Conservation (phyloP, 1,284 basidiomycete species). For the Apiotrichum gracile region DNA sequence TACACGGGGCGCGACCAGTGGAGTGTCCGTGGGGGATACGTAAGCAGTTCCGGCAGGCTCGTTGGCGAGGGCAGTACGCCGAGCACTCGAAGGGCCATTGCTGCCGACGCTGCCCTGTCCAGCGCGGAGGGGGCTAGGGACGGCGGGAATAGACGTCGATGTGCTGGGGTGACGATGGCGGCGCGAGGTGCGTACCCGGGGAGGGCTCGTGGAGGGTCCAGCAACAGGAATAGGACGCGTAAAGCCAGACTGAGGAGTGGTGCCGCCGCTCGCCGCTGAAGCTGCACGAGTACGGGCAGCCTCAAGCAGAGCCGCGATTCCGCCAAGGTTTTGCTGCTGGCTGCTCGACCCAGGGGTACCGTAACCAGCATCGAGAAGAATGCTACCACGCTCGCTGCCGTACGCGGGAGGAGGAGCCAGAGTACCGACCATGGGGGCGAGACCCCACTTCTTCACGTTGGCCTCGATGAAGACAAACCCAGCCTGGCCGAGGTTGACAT, state of each 20-base stretch:
- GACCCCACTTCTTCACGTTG: conserved; percentile 97
- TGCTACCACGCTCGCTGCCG: conserved; percentile 87
- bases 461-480: conserved; percentile 98
- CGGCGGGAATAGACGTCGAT: conserved; percentile 24
- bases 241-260: background rate
- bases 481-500: conserved; percentile 90
- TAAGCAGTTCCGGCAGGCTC: conserved; percentile 19
- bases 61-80: background rate
- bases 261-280: background rate
- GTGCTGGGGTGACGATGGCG: conserved; percentile 26
- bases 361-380: conserved; percentile 77
- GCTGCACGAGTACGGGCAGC: conserved; percentile 33
- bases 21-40: conserved; percentile 44
- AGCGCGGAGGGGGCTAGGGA: conserved; percentile 35
- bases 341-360: conserved; percentile 35
- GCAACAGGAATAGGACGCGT: conserved; percentile 2
- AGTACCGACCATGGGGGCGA: conserved; percentile 90
- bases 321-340: conserved; percentile 18
- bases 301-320: conserved; percentile 32
- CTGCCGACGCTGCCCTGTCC: conserved; percentile 16
- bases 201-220: conserved; percentile 2
- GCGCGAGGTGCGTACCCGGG: conserved; percentile 15
- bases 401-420: conserved; percentile 92
- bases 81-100: conserved; percentile 6
- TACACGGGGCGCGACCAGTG: conserved; percentile 29